Evolutionary conservation across 306 rosid species (phyloP).

Genomic region (Gynostemma pentaphyllum): DNA sequence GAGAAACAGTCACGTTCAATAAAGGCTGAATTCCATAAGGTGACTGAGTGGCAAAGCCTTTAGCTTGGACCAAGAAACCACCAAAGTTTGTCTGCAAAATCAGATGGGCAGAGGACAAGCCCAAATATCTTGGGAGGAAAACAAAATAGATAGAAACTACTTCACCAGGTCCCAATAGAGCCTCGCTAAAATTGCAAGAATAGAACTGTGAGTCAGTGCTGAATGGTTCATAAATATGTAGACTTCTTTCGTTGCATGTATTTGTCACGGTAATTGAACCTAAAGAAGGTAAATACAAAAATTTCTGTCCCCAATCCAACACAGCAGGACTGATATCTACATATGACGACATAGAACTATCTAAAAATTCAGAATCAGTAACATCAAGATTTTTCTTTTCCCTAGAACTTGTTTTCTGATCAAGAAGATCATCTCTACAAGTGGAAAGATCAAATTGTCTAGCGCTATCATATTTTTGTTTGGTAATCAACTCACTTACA

Average conservation of each 20-base stretch:
- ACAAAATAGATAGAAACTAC: conserved; percentile 49
- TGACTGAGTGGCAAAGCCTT: conserved; percentile 66
- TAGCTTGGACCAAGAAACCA: conserved; percentile 74
- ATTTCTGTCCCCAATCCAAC: conserved; percentile 69
- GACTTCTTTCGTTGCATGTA: conserved; percentile 57
- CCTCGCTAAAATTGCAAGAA: conserved; percentile 73
- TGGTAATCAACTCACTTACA: conserved; percentile 30
- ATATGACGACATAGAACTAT: conserved; percentile 36
- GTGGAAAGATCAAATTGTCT: conserved; percentile 34
- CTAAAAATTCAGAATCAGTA: conserved; percentile 32
- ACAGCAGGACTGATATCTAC: conserved; percentile 58
- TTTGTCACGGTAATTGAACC: conserved; percentile 65
- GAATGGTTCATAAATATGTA: conserved; percentile 82
- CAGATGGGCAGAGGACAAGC: conserved; percentile 65
- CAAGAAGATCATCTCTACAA: conserved; percentile 34
- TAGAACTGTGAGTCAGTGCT: conserved; percentile 82
- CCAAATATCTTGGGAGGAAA: conserved; percentile 68
- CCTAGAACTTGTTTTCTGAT: conserved; percentile 34
- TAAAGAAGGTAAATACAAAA: conserved; percentile 57
- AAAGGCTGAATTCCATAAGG: conserved; percentile 69
- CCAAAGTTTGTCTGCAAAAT: conserved; percentile 86
- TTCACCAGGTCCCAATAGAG: conserved; percentile 71
- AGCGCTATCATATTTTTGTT: conserved; percentile 35
- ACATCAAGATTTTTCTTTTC: conserved; percentile 29
- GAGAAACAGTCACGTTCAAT: conserved; percentile 37